Conservation (phyloP, 1,139 yeast species). For the Zygosaccharomyces pseudobailii region DNA sequence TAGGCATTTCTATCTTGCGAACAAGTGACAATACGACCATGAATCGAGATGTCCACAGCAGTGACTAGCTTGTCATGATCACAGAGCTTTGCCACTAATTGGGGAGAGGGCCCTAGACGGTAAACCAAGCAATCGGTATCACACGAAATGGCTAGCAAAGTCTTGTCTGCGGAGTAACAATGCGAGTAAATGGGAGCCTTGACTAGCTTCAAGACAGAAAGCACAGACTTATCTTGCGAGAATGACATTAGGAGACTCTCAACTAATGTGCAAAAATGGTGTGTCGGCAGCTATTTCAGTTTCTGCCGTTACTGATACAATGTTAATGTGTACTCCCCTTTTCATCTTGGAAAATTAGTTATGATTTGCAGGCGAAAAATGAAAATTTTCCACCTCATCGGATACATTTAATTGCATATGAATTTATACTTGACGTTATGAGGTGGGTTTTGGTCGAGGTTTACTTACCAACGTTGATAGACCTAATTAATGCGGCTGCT, state of each 20-base stretch:
- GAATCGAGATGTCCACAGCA: constrained; percentile 84
- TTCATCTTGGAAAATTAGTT: background rate
- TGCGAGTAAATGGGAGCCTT: constrained; percentile 88
- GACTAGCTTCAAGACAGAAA: constrained; percentile 56
- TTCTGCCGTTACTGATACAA: background rate
- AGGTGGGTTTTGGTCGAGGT: background rate
- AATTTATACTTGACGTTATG: background rate
- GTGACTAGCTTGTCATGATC: constrained; percentile 96
- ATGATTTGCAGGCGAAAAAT: background rate
- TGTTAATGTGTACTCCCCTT: background rate
- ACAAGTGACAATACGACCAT: constrained; percentile 91
- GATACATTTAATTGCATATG: background rate
- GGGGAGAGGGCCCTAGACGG: constrained; percentile 41
- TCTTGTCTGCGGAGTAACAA: constrained; percentile 68
- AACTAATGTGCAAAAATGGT: constrained; percentile 19
- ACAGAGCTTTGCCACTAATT: constrained; percentile 53
- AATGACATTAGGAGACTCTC: constrained; percentile 36
- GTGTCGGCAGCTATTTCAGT: background rate
- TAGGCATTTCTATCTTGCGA: constrained; percentile 97
- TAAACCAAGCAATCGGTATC: constrained; percentile 73
- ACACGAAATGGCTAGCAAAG: constrained; percentile 75
- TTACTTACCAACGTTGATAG: background rate
- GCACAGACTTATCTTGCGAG: constrained; percentile 22
- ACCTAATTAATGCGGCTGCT: constrained; percentile 25
- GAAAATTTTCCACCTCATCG: constrained; percentile 20